Percentiles rank a stretch among this genome's conserved stretches.
Conservation (phyloP, 139 green algal genomes). For the Auxenochlorella pyrenoidosa region DNA sequence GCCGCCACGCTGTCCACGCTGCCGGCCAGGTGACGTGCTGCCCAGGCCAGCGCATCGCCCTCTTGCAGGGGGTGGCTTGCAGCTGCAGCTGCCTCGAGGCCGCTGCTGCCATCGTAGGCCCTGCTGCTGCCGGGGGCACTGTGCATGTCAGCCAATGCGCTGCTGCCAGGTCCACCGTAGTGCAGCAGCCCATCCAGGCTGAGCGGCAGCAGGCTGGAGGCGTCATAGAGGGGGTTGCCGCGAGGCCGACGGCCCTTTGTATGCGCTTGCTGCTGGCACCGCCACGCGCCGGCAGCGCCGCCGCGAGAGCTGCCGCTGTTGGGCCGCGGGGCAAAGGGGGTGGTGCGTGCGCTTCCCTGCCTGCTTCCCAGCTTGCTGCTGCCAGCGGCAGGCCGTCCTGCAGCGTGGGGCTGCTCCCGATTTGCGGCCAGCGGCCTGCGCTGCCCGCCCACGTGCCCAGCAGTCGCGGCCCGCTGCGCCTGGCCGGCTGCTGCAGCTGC, state of each 20-base stretch:
- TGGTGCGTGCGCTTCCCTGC: conserved; percentile 26
- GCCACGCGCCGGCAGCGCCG: not conserved
- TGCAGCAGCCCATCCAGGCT: not conserved
- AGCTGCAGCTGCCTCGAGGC: not conserved
- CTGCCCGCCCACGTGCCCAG: not conserved
- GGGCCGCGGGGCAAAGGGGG: conserved; percentile 29
- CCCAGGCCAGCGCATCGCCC: not conserved
- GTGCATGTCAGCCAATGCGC: not conserved
- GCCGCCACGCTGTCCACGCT: not conserved
- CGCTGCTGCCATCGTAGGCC: not conserved
- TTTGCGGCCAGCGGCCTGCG: not conserved
- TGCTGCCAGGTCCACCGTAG: not conserved
- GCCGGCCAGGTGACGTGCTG: not conserved
- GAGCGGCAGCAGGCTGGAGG: conserved; percentile 18
- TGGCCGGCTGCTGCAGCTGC: not conserved
- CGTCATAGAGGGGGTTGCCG: conserved; percentile 21
- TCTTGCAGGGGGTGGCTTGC: not conserved
- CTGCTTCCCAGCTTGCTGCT: not conserved
- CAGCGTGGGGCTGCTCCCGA: not conserved
- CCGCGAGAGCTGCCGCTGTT: not conserved
- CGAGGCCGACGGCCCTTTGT: not conserved
- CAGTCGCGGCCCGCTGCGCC: not conserved
- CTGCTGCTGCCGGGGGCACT: not conserved
- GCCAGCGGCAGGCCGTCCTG: not conserved
- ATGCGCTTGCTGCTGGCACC: conserved; percentile 2